phyloP scores from a whole-genome alignment of 75 land plant genomes.

The Pinus taeda region DNA sequence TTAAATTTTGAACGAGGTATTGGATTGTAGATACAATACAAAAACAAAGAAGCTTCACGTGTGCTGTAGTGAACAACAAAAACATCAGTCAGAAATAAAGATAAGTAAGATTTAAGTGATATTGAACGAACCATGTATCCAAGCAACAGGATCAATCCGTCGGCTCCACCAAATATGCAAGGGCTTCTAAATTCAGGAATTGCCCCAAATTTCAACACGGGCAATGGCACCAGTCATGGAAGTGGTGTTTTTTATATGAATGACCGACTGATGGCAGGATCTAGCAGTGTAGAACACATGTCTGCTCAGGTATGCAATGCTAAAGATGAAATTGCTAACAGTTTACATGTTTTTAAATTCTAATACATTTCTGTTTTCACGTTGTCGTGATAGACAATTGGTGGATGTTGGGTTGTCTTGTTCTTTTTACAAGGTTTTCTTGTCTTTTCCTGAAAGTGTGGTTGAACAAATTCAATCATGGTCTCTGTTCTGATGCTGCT shows the following conservation, averaged over 20 bases:
- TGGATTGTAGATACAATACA: neutral
- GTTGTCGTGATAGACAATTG: neutral
- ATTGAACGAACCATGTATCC: slow-evolving; percentile 3
- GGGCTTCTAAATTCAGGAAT: neutral
- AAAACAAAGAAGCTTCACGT: neutral
- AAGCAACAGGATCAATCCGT: neutral
- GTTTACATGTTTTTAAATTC: neutral
- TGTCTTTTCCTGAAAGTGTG: too few species aligned
- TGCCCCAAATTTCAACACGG: neutral
- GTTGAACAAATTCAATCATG: too few species aligned
- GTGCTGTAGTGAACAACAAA: neutral
- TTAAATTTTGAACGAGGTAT: neutral
- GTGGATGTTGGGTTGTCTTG: neutral
- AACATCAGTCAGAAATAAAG: too few species aligned
- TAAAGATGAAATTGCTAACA: neutral
- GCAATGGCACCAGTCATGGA: neutral
- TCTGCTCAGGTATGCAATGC: slow-evolving; percentile 5
- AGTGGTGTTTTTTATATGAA: neutral
- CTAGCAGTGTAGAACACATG: neutral
- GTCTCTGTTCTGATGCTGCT: neutral
- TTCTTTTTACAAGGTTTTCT: neutral
- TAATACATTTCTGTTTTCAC: neutral
- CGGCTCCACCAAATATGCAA: slow-evolving; percentile 4
- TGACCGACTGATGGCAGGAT: neutral
- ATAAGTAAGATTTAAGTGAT: neutral